These are phyloP conservation scores for Micractinium sp. DNA, from an alignment of 139 green algal genomes.

Conservation along the genomic window DNA sequence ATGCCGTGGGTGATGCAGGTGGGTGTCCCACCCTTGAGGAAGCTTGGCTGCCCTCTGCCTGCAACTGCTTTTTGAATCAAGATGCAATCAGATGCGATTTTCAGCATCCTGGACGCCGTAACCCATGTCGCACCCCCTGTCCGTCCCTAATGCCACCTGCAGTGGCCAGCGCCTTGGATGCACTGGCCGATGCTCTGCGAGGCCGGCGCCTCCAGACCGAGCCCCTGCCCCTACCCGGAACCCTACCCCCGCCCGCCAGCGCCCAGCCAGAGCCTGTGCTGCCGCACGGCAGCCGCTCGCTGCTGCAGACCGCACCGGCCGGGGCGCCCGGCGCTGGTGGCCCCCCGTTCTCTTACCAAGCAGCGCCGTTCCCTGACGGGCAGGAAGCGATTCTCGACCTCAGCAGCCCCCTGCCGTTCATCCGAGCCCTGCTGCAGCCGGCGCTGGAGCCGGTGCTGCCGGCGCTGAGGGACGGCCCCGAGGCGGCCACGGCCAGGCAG, in stretches of 20 bases:
- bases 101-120: no score
- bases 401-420: not conserved
- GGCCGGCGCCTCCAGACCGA: not conserved
- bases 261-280: not conserved
- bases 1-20: not conserved
- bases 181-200: not conserved
- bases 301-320: not conserved
- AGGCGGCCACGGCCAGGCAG: not conserved
- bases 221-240: no score
- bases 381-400: not conserved
- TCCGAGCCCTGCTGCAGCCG: not conserved
- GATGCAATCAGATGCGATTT: no score
- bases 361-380: no score
- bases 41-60: no score
- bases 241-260: no score
- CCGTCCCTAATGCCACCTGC: no score
- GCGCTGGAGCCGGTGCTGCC: constrained; percentile 3
- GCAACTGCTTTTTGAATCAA: no score
- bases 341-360: not conserved
- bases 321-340: not conserved
- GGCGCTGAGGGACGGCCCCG: not conserved
- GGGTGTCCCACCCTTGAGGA: no score
- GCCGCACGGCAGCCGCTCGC: not conserved
- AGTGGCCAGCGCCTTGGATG: not conserved
- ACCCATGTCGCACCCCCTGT: no score